phyloP scores from a whole-genome alignment of 2,329 filamentous ascomycete species.

The Aureobasidium subglaciale region DNA sequence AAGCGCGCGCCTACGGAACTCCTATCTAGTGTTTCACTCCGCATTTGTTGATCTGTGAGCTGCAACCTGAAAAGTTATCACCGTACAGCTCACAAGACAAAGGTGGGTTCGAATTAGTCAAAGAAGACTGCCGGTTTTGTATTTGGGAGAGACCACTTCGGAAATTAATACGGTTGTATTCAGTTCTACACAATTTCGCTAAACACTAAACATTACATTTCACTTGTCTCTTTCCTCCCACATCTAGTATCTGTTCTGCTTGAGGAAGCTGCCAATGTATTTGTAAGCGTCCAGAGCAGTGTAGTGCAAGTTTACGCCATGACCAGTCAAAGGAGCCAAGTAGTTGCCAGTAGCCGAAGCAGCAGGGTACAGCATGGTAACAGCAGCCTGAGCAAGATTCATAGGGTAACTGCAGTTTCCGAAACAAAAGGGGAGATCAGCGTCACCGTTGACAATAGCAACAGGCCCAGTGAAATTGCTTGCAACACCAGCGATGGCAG shows the following conservation, averaged over 20 bases:
- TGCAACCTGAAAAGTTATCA: too few relatives aligned
- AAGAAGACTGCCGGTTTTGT: too few relatives aligned
- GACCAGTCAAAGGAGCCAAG: constrained; percentile 23
- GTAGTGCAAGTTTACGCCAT: constrained; percentile 29
- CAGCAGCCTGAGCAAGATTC: constrained; percentile 21
- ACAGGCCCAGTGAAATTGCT: constrained; percentile 24
- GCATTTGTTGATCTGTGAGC: too few relatives aligned
- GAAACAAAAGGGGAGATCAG: constrained; percentile 27
- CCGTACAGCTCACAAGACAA: too few relatives aligned
- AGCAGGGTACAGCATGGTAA: constrained; percentile 21
- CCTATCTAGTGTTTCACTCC: too few relatives aligned
- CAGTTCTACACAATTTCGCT: too few relatives aligned
- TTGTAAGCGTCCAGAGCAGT: constrained; percentile 24
- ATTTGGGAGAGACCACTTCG: too few relatives aligned
- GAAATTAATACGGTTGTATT: too few relatives aligned
- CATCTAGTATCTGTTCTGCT: neutral
- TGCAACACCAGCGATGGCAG: constrained; percentile 17
- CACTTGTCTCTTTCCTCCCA: too few relatives aligned
- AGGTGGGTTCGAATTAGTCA: too few relatives aligned
- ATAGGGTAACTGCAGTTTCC: constrained; percentile 26
- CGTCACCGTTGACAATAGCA: constrained; percentile 25
- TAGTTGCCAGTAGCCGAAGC: constrained; percentile 20
- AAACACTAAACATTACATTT: too few relatives aligned
- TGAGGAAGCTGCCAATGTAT: constrained; percentile 24
- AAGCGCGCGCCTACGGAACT: too few relatives aligned